Evolutionary conservation across 225 moss, liverwort and hornwort genomes (phyloP), one percentile per base, ranked within the genome.

Genomic region (Sphagnum contortum): DNA sequence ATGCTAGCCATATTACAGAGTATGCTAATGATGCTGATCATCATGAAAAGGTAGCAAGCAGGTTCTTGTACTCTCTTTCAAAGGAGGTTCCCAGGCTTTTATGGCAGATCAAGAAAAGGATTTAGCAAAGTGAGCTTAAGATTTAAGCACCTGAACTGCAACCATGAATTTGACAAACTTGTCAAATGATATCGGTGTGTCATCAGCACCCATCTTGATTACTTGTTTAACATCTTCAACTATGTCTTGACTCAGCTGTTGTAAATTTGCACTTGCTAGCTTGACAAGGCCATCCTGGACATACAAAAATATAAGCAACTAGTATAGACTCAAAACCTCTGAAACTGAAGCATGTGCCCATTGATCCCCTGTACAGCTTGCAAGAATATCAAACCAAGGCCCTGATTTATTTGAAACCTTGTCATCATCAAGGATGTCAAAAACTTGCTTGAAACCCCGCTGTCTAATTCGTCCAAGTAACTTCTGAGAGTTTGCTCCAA

Each of bases 401-500:
- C 29, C 29, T 29, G 29, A 29, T 29, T 29, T 29, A 29, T 29
- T 29, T 29, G 29, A 66, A 66, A 95, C 94, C 89, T 96, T 82
- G 62, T 96, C 87, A 64, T 85, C 71, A 64, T 96, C 96, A 47
- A 96, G 81, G 49, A 74, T 83, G 9, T 92, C 88, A 81, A 96
- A 96, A 77, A 96, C 75, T 72, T 90, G 77, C 56, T 85, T 90
- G 48, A 92, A 78, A 48, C 88, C 83, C 8, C 88, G 87, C 65
- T 88, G 83, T 83, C 78, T 80, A 57, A 90, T 71, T 59, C 72
- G 69, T 4, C 79, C 88, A 57, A 96, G 66, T 63, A 96, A 59
- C 77, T 82, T 92, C n/a, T 89, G 83, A 60, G 96, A 96, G 45
- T 87, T 92, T 57, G 84, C 71, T 49, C 88, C 83, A 61, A 96